Percentiles rank a stretch among this genome's conserved stretches.
Evolutionary conservation across 106 monocot genomes (phyloP).

Genomic region (Allium fistulosum): DNA sequence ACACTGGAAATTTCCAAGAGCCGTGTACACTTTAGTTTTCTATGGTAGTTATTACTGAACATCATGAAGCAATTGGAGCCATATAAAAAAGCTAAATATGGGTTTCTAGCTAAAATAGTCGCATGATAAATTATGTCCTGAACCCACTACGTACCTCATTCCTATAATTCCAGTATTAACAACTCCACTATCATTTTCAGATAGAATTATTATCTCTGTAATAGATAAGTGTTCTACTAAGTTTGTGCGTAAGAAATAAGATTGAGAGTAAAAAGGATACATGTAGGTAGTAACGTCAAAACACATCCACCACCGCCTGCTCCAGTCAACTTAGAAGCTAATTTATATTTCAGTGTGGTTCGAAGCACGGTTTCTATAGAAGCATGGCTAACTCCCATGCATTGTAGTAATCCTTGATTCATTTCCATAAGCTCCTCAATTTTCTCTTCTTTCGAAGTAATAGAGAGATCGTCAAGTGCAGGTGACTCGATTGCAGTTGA

Average conservation of each 20-base stretch:
- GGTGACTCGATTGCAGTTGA: constrained; percentile 41
- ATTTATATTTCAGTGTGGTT: constrained; percentile 64
- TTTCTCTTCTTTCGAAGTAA: constrained; percentile 61
- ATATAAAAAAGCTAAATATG: no score
- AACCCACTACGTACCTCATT: no score
- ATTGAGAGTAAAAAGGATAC: constrained; percentile 43
- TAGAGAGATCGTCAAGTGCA: constrained; percentile 44
- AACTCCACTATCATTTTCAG: no score
- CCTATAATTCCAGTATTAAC: no score
- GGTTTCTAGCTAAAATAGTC: no score
- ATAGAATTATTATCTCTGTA: no score
- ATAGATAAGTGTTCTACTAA: not conserved
- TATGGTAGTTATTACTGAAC: no score
- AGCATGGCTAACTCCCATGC: constrained; percentile 93
- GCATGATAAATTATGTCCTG: no score
- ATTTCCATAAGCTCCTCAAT: constrained; percentile 89
- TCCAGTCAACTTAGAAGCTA: constrained; percentile 86
- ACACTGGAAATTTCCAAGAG: no score
- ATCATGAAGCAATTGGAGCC: no score
- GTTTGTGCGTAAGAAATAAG: not conserved
- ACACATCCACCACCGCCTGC: constrained; percentile 99
- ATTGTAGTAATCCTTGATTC: constrained; percentile 89
- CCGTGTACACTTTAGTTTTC: no score
- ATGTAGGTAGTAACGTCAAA: constrained; percentile 67
- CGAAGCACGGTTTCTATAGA: constrained; percentile 76